Percentiles rank a stretch among this genome's conserved stretches.
These are phyloP conservation scores for Gracilaria gracilis DNA, from an alignment of 23 red algal genomes.

Conservation along the genomic window DNA sequence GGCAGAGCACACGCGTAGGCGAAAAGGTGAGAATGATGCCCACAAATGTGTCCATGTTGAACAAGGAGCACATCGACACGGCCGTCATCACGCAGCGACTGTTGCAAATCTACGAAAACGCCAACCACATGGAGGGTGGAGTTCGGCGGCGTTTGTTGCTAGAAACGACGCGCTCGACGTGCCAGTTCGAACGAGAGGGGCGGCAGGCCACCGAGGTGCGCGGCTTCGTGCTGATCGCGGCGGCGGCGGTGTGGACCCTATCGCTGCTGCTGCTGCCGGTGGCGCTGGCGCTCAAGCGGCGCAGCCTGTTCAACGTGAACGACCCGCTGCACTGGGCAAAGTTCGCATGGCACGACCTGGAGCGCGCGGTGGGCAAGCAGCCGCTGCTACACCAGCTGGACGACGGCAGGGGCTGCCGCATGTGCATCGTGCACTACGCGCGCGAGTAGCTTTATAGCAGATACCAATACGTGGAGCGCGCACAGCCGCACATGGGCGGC, in stretches of 20 bases:
- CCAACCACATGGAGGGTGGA: neutral
- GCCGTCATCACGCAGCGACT: neutral
- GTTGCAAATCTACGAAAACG: neutral
- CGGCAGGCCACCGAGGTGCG: constrained; percentile 3
- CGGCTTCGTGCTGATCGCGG: neutral
- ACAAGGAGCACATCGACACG: neutral
- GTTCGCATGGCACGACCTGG: neutral
- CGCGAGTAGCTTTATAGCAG: too few species aligned
- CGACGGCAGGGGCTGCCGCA: neutral
- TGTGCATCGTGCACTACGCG: neutral
- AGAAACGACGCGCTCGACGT: neutral
- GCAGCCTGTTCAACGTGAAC: neutral
- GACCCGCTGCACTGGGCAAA: constrained; percentile 30
- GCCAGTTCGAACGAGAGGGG: neutral
- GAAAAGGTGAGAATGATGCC: neutral
- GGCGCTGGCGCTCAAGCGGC: neutral
- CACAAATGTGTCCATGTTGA: neutral
- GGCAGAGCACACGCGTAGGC: neutral
- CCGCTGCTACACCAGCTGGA: neutral
- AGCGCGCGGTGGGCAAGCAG: neutral
- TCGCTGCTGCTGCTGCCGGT: neutral
- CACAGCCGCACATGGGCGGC: too few species aligned
- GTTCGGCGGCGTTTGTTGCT: neutral
- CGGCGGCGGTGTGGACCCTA: neutral
- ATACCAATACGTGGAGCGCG: too few species aligned